Evolutionary conservation across 768 basidiomycete species (phyloP).

Genomic region (Baorangia bicolor): DNA sequence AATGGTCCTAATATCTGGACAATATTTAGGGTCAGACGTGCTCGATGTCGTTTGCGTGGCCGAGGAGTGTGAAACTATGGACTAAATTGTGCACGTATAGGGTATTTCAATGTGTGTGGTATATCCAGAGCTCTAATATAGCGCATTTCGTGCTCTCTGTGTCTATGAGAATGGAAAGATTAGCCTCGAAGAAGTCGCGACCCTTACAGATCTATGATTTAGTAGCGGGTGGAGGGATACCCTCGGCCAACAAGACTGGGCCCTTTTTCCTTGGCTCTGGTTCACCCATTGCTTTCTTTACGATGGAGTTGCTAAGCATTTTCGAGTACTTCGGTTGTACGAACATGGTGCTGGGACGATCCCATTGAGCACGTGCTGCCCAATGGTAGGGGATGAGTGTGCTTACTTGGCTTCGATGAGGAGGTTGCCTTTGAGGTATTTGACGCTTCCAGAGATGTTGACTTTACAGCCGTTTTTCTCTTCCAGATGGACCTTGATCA

Average conservation of each 20-base stretch:
- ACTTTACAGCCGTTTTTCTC: slow-evolving; percentile 90
- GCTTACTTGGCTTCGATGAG: no score
- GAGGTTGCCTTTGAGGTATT: slow-evolving; percentile 76
- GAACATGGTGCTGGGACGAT: slow-evolving; percentile 52
- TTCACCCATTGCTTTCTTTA: slow-evolving; percentile 69
- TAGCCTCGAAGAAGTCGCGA: not conserved
- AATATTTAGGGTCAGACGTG: no score
- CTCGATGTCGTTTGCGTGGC: no score
- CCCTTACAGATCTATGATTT: slow-evolving; percentile 15
- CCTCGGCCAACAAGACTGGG: no score
- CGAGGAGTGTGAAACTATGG: no score
- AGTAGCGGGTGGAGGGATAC: no score
- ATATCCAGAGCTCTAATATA: not conserved
- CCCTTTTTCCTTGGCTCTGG: slow-evolving; percentile 34
- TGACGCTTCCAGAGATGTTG: slow-evolving; percentile 64
- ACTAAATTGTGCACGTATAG: no score
- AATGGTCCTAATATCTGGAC: no score
- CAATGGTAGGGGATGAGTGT: no score
- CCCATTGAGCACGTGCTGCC: not conserved
- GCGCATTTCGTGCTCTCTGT: not conserved
- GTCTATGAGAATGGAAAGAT: not conserved
- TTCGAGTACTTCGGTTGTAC: no score
- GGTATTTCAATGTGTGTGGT: not conserved
- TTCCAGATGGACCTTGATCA: slow-evolving; percentile 74
- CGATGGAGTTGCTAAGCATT: no score